Conservation (phyloP, 2,329 filamentous ascomycete genomes). For the Coniella lustricola region DNA sequence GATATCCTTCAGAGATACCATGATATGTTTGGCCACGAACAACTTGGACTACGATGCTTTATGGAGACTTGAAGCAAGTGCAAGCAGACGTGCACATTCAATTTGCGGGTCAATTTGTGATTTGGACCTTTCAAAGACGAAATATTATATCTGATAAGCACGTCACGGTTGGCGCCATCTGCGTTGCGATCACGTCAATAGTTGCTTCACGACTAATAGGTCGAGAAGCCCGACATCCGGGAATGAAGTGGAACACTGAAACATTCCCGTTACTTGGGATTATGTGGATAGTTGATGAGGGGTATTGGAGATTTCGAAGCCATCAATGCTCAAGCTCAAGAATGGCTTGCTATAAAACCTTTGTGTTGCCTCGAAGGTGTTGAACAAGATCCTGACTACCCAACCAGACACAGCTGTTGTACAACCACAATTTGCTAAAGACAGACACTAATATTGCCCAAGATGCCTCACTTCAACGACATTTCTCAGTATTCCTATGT, state of each 20-base stretch:
- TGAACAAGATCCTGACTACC: too few relatives aligned
- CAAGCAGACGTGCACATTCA: too few relatives aligned
- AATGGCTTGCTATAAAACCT: not conserved
- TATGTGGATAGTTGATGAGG: not conserved
- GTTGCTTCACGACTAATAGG: constrained; percentile 6
- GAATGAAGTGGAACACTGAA: not conserved
- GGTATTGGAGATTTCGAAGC: not conserved
- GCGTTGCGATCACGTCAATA: constrained; percentile 3
- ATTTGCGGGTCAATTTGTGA: too few relatives aligned
- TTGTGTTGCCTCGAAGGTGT: not conserved
- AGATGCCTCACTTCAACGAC: constrained; percentile 4
- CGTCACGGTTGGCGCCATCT: constrained; percentile 7
- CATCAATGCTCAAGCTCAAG: not conserved
- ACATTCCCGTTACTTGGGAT: not conserved
- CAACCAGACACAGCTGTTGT: too few relatives aligned
- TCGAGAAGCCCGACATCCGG: constrained; percentile 3
- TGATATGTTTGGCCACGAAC: not conserved
- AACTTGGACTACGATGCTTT: too few relatives aligned
- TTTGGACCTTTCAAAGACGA: not conserved
- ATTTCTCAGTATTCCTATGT: constrained; percentile 4
- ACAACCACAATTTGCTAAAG: too few relatives aligned
- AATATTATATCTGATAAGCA: constrained; percentile 2
- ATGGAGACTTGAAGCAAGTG: too few relatives aligned
- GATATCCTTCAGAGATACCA: not conserved
- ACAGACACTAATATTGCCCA: not conserved